Evolutionary conservation across 352 stramenopile species (phyloP), one percentile per base, ranked within the genome.

Genomic region (Phytophthora aleatoria): DNA sequence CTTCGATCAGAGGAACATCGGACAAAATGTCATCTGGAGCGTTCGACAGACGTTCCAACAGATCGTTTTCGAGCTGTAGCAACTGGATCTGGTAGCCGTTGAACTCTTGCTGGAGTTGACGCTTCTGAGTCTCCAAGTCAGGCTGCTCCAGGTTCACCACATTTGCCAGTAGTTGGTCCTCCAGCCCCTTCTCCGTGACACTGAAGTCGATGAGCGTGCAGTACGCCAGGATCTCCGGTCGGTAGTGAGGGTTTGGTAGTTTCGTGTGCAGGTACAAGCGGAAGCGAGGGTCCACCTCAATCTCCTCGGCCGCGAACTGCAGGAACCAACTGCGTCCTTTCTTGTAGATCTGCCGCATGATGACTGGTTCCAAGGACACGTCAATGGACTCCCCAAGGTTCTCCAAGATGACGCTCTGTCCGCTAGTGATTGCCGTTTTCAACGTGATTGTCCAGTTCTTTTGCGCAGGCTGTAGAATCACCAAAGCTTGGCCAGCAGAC

Each of bases 201-300:
- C 94, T 97, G 50, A 98, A 98, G 68, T 98, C 96, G 52, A 98
- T 97, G 1, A 98, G 74, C 39, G 91, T 98, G 57, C 90, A 97
- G 57, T 97, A 94, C 26, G 92, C 90, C 13, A 95, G 69, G n/a
- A 98, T 83, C 60, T 98, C 93, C 0, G 93, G 93, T 1, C 85
- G 82, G 61, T 96, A 98, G 65, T 98, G 92, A 5, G 92, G 94
- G 35, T 98, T 98, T 1, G 89, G 87, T 1, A 98, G 70, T 50
- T 97, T 97, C 0, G 91, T 98, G 67, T 98, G 92, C 26, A 98
- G 50, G 47, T 82, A 97, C 13, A 98, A 61, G 1, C 86, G 74
- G 60, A 98, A 98, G 10, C 86, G 70, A 24, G 81, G 73, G 30
- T 98, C 84, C 47, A 95, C 97, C 67, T 96, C 90, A 30, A 97